Evolutionary conservation across 257 asterid genomes (phyloP).

Genomic region (Nicotiana undulata): DNA sequence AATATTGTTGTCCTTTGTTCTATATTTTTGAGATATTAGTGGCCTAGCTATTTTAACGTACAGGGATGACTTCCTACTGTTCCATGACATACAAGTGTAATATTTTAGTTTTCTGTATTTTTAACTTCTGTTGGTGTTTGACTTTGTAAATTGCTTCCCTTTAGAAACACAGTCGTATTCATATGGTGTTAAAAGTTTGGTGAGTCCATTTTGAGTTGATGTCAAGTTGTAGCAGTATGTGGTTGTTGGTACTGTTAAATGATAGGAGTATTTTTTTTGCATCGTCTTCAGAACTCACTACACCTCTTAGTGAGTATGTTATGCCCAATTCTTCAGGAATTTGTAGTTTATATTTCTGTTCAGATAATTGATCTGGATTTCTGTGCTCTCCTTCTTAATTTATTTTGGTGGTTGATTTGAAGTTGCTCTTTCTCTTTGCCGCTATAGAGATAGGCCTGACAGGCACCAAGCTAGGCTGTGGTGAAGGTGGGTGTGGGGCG

Average conservation of each 20-base stretch:
- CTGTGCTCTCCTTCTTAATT: not conserved
- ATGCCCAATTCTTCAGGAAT: not conserved
- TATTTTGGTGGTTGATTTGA: constrained; percentile 10
- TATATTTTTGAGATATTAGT: not conserved
- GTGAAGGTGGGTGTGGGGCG: constrained; percentile 99
- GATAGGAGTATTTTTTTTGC: not conserved
- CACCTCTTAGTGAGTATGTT: not conserved
- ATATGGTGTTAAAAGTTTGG: not conserved
- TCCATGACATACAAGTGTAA: not conserved
- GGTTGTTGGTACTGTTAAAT: not conserved
- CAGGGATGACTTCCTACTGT: not conserved
- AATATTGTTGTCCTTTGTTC: not conserved
- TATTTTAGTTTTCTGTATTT: not conserved
- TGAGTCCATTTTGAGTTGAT: not conserved
- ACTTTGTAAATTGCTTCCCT: not conserved
- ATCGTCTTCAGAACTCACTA: not conserved
- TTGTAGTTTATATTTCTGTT: not conserved
- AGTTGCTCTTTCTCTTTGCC: constrained; percentile 10
- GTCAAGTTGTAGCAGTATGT: not conserved
- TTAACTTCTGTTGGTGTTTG: not conserved
- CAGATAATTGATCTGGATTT: not conserved
- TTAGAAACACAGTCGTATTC: not conserved
- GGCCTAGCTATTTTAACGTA: not conserved
- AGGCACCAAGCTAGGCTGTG: constrained; percentile 97
- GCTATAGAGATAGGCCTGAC: constrained; percentile 69